Conservation (phyloP, 1,284 basidiomycete genomes). For the Afroboletus lepidellus region DNA sequence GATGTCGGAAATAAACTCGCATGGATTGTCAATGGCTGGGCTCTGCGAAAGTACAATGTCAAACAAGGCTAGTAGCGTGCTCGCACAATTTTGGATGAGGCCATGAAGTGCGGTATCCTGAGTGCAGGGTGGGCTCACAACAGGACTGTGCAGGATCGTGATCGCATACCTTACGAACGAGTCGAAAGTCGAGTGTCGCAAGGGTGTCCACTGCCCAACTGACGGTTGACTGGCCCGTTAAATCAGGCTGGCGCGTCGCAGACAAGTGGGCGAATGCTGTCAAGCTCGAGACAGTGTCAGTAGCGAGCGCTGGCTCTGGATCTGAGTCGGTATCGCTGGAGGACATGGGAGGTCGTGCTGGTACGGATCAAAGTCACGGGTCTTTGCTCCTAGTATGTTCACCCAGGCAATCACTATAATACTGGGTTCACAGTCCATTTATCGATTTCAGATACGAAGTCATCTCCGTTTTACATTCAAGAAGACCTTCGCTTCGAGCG, state of each 20-base stretch:
- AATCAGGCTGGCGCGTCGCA: conserved; percentile 6
- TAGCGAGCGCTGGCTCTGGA: conserved; percentile 24
- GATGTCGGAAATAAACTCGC: conserved; percentile 21
- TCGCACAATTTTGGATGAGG: conserved; percentile 36
- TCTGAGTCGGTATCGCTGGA: conserved; percentile 46
- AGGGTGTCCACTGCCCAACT: conserved; percentile 27
- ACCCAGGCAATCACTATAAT: background rate
- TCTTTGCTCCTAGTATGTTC: background rate
- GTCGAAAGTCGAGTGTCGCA: conserved; percentile 29
- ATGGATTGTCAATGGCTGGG: conserved; percentile 1
- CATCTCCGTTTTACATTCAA: conserved; percentile 62
- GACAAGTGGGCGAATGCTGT: conserved; percentile 22
- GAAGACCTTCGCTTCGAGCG: conserved; percentile 50
- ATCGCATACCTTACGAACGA: conserved; percentile 29
- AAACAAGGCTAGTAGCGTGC: conserved; percentile 37
- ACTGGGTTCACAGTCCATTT: conserved; percentile 45
- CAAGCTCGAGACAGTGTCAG: conserved; percentile 15
- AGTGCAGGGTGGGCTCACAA: background rate
- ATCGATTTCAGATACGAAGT: conserved; percentile 61
- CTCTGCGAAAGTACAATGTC: conserved; percentile 25
- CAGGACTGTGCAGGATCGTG: background rate
- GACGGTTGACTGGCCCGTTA: conserved; percentile 13
- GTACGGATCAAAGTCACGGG: background rate
- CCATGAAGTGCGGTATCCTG: conserved; percentile 38
- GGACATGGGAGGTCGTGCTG: conserved; percentile 22